Evolutionary conservation across 495 filamentous ascomycete genomes (phyloP).

Genomic region (Hypoxylon rickii): DNA sequence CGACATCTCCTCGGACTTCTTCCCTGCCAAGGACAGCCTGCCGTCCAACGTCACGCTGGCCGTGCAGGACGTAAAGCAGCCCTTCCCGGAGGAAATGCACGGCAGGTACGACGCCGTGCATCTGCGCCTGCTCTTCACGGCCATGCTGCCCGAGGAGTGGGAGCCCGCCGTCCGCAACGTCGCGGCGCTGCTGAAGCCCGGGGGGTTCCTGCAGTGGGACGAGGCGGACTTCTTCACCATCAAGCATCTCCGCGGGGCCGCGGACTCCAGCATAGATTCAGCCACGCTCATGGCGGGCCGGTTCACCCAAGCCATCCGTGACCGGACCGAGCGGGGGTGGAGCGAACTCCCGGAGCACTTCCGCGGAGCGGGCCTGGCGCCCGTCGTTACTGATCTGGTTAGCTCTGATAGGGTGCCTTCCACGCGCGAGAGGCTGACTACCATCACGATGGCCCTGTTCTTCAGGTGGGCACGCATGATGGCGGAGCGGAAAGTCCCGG

Average conservation of each 20-base stretch:
- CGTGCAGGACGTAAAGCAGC: conserved; percentile 36
- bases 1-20: conserved; percentile 39
- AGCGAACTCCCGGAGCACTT: conserved; percentile 6
- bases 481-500: no score
- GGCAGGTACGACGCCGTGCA: conserved; percentile 45
- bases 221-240: conserved; percentile 9
- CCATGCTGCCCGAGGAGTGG: conserved; percentile 33
- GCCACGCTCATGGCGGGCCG: background rate
- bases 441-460: background rate
- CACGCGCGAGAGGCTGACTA: background rate
- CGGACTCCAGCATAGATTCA: background rate
- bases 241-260: background rate
- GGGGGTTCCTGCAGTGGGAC: conserved; percentile 34
- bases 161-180: conserved; percentile 32
- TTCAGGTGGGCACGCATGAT: conserved; percentile 3
- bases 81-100: conserved; percentile 37
- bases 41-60: conserved; percentile 41
- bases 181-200: conserved; percentile 21
- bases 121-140: conserved; percentile 41
- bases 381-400: background rate
- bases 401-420: conserved; percentile 3
- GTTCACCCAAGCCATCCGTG: background rate
- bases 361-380: background rate
- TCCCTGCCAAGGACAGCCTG: conserved; percentile 25
- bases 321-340: conserved; percentile 1